Percentiles rank a stretch among this genome's conserved stretches.
Evolutionary conservation across 805 yeast genomes (phyloP).

Genomic region (Metschnikowia proteae): DNA sequence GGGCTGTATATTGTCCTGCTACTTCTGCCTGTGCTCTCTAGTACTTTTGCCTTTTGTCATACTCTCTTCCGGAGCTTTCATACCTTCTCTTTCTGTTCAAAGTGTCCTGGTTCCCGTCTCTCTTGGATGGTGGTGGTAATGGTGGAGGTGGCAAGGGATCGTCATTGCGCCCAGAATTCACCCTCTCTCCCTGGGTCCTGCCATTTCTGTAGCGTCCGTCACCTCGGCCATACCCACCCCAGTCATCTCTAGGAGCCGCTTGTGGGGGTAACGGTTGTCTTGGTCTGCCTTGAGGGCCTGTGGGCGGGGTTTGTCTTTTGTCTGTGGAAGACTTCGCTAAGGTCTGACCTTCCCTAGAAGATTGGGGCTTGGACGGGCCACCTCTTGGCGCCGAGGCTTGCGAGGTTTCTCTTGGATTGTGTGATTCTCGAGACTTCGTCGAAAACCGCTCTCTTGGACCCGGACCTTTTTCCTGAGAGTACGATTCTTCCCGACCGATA

Average conservation of each 20-base stretch:
- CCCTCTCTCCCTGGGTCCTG: constrained; percentile 5
- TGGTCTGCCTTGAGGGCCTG: not conserved
- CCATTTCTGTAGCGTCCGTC: constrained; percentile 11
- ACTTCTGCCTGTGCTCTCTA: constrained; percentile 5
- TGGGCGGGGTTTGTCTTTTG: not conserved
- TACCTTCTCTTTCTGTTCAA: constrained; percentile 20
- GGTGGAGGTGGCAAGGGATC: constrained; percentile 18
- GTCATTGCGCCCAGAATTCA: constrained; percentile 3
- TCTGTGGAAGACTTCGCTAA: not conserved
- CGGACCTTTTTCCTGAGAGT: constrained; percentile 3
- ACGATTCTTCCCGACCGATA: constrained; percentile 9
- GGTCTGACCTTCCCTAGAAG: not conserved
- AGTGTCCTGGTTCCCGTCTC: not conserved
- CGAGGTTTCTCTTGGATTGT: not conserved
- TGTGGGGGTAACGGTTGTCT: constrained; percentile 15
- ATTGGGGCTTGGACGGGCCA: not conserved
- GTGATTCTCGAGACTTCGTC: constrained; percentile 1
- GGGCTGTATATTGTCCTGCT: too few species aligned
- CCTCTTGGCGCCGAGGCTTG: not conserved
- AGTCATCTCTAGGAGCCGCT: constrained; percentile 9
- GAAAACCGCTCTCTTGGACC: constrained; percentile 3
- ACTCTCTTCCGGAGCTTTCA: constrained; percentile 23
- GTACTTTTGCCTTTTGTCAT: constrained; percentile 31
- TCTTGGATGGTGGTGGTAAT: constrained; percentile 14
- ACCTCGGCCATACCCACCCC: constrained; percentile 11